Percentiles rank a stretch among this genome's conserved stretches.
Evolutionary conservation across 2,329 filamentous ascomycete genomes (phyloP).

Genomic region (Fusarium bactridioides): DNA sequence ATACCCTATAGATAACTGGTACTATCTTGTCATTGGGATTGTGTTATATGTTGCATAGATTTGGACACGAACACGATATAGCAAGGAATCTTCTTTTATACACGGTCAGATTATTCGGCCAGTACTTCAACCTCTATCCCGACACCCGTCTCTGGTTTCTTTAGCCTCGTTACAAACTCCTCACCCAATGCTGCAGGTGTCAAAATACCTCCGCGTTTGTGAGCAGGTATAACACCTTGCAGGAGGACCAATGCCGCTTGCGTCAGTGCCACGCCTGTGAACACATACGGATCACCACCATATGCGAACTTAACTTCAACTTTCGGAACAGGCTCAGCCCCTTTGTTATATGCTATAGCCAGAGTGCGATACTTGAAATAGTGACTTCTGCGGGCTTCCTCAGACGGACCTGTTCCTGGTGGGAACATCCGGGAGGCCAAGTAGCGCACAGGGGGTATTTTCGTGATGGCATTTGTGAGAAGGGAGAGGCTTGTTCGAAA

Average conservation of each 20-base stretch:
- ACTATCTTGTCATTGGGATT: conserved; percentile 4
- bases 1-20: conserved; percentile 38
- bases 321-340: not conserved
- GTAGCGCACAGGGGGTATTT: conserved; percentile 13
- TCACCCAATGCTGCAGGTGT: conserved; percentile 32
- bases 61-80: conserved; percentile 9
- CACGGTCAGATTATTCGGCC: not conserved
- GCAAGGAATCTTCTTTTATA: not conserved
- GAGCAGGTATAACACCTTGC: conserved; percentile 9
- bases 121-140: conserved; percentile 18
- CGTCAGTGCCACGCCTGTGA: conserved; percentile 29
- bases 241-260: conserved; percentile 31
- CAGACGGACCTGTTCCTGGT: conserved; percentile 27
- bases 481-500: conserved; percentile 9
- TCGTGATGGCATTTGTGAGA: conserved; percentile 8
- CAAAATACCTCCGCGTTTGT: conserved; percentile 25
- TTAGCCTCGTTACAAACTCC: conserved; percentile 16
- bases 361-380: conserved; percentile 26
- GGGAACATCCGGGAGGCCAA: conserved; percentile 20
- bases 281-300: conserved; percentile 27
- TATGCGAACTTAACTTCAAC: conserved; percentile 26
- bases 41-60: conserved; percentile 7
- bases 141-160: not conserved
- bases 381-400: conserved; percentile 5
- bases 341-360: conserved; percentile 11